Evolutionary conservation across 352 stramenopile species (phyloP), one percentile per base, ranked within the genome.

Genomic region (Phytophthora fragariaefolia): DNA sequence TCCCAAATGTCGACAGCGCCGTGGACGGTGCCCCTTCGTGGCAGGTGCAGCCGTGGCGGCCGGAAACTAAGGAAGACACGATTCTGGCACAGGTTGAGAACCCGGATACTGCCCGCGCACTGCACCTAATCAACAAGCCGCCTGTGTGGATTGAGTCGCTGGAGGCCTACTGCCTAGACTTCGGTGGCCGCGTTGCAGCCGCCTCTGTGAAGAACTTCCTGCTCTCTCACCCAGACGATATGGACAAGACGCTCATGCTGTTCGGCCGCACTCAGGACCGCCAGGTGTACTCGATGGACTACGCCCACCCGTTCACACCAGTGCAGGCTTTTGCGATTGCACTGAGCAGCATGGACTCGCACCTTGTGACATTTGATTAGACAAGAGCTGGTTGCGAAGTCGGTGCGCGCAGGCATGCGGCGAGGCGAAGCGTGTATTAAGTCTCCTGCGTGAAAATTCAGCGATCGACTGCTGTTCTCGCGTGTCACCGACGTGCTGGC

Each of bases 121-220:
- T 93, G 45, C 78, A 91, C 55, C 56, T 95, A 55, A 90, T 95
- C 66, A 96, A 95, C 81, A 93, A 94, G 71, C 87, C 89, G 55
- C 89, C 89, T 0, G 85, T 93, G 22, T 96, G 87, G 87, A 93
- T 95, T 54, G 87, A 96, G 74, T 91, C 83, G 17, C 82, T 96
- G 1, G 85, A 95, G 53, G 86, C 85, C 7, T 96, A 95, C 71
- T 95, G 87, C 69, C 55, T 95, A 18, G 87, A 95, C 63, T 96
- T 94, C 67, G 83, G 84, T 51, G 83, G 83, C 24, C 83, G 86
- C 32, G 86, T 92, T 8, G 81, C 87, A 0, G 80, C 83, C 22
- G 83, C 87, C 13, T 93, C 84, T 32, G 87, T 94, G n/a, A 96
- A 96, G 71, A 96, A 96, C 71, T 96, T 96, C 63, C 61, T 93